phyloP scores from a whole-genome alignment of 2,329 filamentous ascomycete species.

The Hymenoscyphus repandus region DNA sequence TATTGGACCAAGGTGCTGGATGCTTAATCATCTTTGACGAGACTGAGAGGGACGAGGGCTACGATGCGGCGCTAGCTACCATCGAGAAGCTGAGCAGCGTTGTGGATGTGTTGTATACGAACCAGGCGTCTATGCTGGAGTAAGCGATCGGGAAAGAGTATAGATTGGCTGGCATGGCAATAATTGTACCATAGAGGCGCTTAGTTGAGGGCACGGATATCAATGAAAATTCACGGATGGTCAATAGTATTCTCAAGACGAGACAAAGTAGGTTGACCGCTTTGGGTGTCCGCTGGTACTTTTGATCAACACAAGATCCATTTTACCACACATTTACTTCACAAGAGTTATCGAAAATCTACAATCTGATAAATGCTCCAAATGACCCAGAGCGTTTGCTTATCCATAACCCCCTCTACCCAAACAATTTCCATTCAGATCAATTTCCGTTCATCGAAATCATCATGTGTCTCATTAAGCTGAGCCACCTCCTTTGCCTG shows the following conservation, averaged over 20 bases:
- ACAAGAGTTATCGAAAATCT: background rate
- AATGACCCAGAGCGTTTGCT: background rate
- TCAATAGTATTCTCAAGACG: background rate
- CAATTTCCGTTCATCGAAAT: background rate
- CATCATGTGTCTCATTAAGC: background rate
- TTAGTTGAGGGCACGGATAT: constrained; percentile 2
- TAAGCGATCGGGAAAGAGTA: constrained; percentile 38
- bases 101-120: constrained; percentile 95
- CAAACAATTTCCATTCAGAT: background rate
- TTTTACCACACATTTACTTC: background rate
- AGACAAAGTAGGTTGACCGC: background rate
- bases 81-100: constrained; percentile 97
- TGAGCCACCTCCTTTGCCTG: background rate
- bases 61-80: constrained; percentile 88
- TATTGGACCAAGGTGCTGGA: constrained; percentile 94
- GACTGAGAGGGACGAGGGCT: constrained; percentile 85
- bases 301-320: background rate
- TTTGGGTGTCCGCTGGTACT: background rate
- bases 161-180: constrained; percentile 8
- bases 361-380: background rate
- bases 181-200: constrained; percentile 29
- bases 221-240: background rate
- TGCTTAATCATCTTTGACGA: constrained; percentile 97
- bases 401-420: background rate
- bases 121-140: constrained; percentile 93